Evolutionary conservation across 768 basidiomycete genomes (phyloP), one percentile per base, ranked within the genome.

Genomic region (Kondoa malvinella): DNA sequence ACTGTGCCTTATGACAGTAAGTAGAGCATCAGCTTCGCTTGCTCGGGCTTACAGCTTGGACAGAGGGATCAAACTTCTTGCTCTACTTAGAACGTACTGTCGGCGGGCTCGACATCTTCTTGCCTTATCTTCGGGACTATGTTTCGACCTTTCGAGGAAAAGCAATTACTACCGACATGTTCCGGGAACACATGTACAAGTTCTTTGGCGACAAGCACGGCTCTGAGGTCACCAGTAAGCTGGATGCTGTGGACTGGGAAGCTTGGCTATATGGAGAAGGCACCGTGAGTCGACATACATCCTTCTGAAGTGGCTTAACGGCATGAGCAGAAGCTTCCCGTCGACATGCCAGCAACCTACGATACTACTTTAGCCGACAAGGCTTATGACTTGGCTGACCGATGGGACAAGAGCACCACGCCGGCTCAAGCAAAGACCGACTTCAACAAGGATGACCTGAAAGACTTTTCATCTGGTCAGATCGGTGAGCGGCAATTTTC

Each of bases 11-110:
- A 94, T 72, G 77, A 78, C 57, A 77, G 40, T 50, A 21, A 50
- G 40, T 21, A 8, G 12, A 8, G 40, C 40, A 50, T 21, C 21
- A 50, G 21, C 76, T 68, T 68, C 74, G 30, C 40, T 66, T 50
- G 0, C 4, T 29, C 32, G n/a, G 25, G 34, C 25, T 1, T 12
- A n/a, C n/a, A n/a, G n/a, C n/a, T n/a, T n/a, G n/a, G n/a, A n/a
- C 40, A 50, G 40, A 92, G 77, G 92, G 92, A 29, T 82, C 88
- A 4, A 94, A 91, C 75, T 84, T 97, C 72, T 79, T 97, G 17
- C 82, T 92, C 21, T 82, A 88, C 75, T 81, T 96, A 26, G 92
- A 75, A 68, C 60, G 69, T 0, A 50, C 56, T 16, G 73, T 75
- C 40, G 74, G 74, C 33, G 74, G 74, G 0, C 58, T 75, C 29